Conservation (phyloP, 2,329 filamentous ascomycete species). For the Cladosporium phlei region DNA sequence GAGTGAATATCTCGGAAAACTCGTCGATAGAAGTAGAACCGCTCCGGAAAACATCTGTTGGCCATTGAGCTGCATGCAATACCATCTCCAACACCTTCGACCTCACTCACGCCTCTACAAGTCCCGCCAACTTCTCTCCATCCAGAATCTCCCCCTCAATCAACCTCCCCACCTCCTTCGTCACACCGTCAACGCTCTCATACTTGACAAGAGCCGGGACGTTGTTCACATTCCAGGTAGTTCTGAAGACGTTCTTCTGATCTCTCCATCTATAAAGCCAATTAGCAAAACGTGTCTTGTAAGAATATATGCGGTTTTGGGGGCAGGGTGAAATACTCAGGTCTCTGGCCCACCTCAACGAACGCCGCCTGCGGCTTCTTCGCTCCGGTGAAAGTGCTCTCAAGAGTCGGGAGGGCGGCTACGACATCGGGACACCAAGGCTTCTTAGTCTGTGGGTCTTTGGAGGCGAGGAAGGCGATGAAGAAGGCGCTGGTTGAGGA, state of each 20-base stretch:
- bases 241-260: conserved; percentile 11
- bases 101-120: too few relatives aligned
- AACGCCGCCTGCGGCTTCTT: conserved; percentile 15
- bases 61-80: too few relatives aligned
- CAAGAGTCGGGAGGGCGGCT: conserved; percentile 15
- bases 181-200: conserved; percentile 5
- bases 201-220: conserved; percentile 16
- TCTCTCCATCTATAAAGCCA: conserved; percentile 16
- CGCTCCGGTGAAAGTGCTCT: conserved; percentile 12
- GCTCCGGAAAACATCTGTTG: too few relatives aligned
- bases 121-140: not conserved
- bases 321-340: conserved; percentile 11
- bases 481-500: too few relatives aligned
- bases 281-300: not conserved
- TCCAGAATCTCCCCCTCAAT: conserved; percentile 20
- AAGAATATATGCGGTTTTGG: too few relatives aligned
- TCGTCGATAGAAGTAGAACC: too few relatives aligned
- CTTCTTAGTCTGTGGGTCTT: conserved; percentile 15
- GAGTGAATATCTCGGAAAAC: too few relatives aligned
- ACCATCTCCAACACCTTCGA: too few relatives aligned
- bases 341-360: conserved; percentile 19
- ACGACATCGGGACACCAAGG: conserved; percentile 21
- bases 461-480: conserved; percentile 15
- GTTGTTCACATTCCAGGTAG: conserved; percentile 15
- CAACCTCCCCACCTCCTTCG: conserved; percentile 16